Conservation (phyloP, 164 flowering plant species). For the Stephania japonica region DNA sequence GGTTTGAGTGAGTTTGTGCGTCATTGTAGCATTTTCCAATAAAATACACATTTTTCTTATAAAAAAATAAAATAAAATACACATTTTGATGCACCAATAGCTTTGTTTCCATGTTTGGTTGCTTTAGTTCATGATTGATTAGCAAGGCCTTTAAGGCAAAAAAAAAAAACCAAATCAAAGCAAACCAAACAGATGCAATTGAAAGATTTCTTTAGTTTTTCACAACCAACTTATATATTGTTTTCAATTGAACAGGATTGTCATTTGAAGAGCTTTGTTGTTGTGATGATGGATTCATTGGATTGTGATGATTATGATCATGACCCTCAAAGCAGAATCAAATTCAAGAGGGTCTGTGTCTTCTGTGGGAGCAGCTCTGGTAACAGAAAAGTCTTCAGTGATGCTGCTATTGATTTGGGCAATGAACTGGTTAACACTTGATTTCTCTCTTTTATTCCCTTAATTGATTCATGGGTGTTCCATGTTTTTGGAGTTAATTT, state of each 20-base stretch:
- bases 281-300: slow-evolving; percentile 5
- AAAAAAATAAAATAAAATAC: too few species aligned
- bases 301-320: slow-evolving; percentile 17
- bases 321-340: slow-evolving; percentile 16
- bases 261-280: slow-evolving; percentile 10
- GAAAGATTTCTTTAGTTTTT: neutral
- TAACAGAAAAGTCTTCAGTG: slow-evolving; percentile 47
- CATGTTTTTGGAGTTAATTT: neutral
- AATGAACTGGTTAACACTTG: slow-evolving; percentile 48
- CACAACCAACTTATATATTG: neutral
- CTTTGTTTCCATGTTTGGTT: neutral
- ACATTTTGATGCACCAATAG: neutral
- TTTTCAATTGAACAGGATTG: slow-evolving; percentile 3
- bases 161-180: too few species aligned
- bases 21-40: too few species aligned
- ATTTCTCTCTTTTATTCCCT: neutral
- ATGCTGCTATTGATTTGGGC: slow-evolving; percentile 71
- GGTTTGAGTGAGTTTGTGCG: too few species aligned
- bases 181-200: neutral
- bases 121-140: neutral
- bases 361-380: slow-evolving; percentile 78
- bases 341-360: slow-evolving; percentile 60
- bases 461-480: neutral
- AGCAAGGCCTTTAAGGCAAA: neutral
- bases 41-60: too few species aligned